Evolutionary conservation across 2,329 filamentous ascomycete genomes (phyloP), one percentile per base, ranked within the genome.

Genomic region (Neospermospora avenae): DNA sequence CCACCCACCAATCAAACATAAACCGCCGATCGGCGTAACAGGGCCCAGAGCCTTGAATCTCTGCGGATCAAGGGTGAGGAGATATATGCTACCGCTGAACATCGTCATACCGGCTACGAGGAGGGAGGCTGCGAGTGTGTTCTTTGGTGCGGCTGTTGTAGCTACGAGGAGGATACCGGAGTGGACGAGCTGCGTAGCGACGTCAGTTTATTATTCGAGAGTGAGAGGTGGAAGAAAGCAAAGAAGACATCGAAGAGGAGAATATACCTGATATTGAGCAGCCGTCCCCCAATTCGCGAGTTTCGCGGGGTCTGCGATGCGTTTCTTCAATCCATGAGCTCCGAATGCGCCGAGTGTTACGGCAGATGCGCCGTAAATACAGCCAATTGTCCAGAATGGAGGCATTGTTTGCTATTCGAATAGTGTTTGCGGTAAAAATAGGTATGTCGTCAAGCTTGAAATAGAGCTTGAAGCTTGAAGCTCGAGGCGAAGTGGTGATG

Each of bases 261-360:
- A 41, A 54, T 62, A 3, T 73, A 86, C 85, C 75, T 88, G 85
- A 67, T 89, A 89, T 42, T 89, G 85, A 2, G 86, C 85, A 1
- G 85, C 86, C 0, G 85, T 89, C 11, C 74, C 72, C 81, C 84
- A 89, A 70, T 78, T 87, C 5, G 83, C 80, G 42, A 88, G 72
- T 62, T 79, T 79, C 13, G 77, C 73, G 3, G 85, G 84, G 65
- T 88, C 85, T 10, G 79, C 69, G 69, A 87, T 83, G 65, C 77
- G 76, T 61, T 80, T 80, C 75, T 87, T 88, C 42, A 89, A 76
- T 11, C 85, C 85, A 70, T 89, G 86, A 13, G 85, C 84, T 37
- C 86, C 86, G 72, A 89, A 89, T 0, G 86, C 86, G 34, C 86
- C 86, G 58, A 88, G 72, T 16, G 77, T 77, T 52, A 89, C 85